phyloP scores from a whole-genome alignment of 495 filamentous ascomycete species.

The Penicillium antarcticum region DNA sequence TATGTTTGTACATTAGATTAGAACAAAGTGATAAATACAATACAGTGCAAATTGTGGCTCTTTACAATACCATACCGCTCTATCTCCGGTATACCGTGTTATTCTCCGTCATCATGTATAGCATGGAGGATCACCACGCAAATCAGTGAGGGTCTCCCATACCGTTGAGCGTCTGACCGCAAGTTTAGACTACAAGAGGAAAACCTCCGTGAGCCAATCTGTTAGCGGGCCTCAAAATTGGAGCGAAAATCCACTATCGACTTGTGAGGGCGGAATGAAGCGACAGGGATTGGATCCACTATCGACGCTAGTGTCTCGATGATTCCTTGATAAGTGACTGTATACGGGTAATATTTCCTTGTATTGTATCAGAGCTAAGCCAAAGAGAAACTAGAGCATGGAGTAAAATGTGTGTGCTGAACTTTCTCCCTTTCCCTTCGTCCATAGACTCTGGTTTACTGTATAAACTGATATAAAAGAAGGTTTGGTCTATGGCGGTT shows the following conservation, averaged over 20 bases:
- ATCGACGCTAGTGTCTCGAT: not conserved
- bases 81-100: not conserved
- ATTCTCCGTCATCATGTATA: not conserved
- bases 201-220: constrained; percentile 14
- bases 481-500: not conserved
- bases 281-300: constrained; percentile 4
- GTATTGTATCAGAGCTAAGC: no score
- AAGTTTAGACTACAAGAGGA: constrained; percentile 10
- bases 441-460: no score
- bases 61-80: not conserved
- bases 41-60: not conserved
- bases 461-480: no score
- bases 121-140: not conserved
- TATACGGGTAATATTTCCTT: no score
- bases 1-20: not conserved
- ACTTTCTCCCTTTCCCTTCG: no score
- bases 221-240: constrained; percentile 14
- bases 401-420: no score
- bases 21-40: not conserved
- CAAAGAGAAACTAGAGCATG: no score
- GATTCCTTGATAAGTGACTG: no score
- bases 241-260: constrained; percentile 8
- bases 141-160: constrained; percentile 9
- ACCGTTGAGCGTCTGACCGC: constrained; percentile 18
- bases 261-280: constrained; percentile 6